Evolutionary conservation across 164 flowering plant species (phyloP).

Genomic region (Litsea cubeba): DNA sequence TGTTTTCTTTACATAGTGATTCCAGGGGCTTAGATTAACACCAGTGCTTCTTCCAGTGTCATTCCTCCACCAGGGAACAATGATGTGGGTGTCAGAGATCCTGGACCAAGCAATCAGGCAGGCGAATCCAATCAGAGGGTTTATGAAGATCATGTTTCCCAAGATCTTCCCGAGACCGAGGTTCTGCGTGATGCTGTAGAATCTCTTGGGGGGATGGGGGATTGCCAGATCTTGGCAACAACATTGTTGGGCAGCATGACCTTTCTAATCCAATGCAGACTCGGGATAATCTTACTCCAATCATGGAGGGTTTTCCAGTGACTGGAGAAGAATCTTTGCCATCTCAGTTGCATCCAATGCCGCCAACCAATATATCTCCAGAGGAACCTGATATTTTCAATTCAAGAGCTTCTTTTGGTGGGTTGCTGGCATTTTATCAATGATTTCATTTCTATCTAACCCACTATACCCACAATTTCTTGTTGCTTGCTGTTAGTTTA

Average conservation of each 20-base stretch:
- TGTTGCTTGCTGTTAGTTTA: not conserved
- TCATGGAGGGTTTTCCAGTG: slow-evolving; percentile 21
- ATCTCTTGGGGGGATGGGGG: slow-evolving; percentile 20
- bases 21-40: not conserved
- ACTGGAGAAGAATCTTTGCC: slow-evolving; percentile 31
- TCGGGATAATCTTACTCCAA: slow-evolving; percentile 41
- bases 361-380: slow-evolving; percentile 26
- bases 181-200: slow-evolving; percentile 46
- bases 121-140: not conserved
- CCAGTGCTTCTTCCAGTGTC: not conserved
- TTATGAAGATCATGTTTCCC: not conserved
- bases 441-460: not conserved
- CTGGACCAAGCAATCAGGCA: not conserved
- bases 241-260: slow-evolving; percentile 16
- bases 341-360: slow-evolving; percentile 24
- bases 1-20: not conserved
- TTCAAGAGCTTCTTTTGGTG: slow-evolving; percentile 35
- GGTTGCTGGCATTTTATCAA: slow-evolving; percentile 11
- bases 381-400: slow-evolving; percentile 22
- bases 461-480: not conserved
- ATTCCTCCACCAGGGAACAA: not conserved
- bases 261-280: slow-evolving; percentile 16
- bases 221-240: slow-evolving; percentile 14
- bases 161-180: slow-evolving; percentile 44
- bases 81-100: not conserved